Conservation (phyloP, 208 protist species). For the Borovskyia barvae region DNA sequence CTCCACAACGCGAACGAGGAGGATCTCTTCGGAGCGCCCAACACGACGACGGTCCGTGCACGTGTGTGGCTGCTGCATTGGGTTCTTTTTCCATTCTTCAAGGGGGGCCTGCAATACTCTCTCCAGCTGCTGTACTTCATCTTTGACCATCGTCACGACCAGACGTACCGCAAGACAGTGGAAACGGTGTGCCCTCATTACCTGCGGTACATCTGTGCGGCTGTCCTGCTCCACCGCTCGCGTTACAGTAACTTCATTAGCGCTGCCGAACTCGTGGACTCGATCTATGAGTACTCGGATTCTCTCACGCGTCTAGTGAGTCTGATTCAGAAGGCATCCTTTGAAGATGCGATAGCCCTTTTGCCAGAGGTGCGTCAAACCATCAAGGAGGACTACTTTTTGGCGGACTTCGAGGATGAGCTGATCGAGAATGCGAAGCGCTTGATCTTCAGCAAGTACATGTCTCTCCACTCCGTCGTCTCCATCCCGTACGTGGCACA, state of each 20-base stretch:
- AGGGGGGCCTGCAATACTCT: conserved; percentile 78
- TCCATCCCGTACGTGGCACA: conserved; percentile 85
- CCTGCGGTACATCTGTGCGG: conserved; percentile 89
- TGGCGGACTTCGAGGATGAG: conserved; percentile 64
- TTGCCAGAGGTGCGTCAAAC: conserved; percentile 66
- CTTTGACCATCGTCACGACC: conserved; percentile 72
- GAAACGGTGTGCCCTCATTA: conserved; percentile 90
- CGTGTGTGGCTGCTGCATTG: conserved; percentile 91
- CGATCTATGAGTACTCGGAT: conserved; percentile 88
- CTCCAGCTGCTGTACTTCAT: conserved; percentile 78
- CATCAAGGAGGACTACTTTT: conserved; percentile 82
- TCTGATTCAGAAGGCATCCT: conserved; percentile 67
- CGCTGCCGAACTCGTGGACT: conserved; percentile 57
- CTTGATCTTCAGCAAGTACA: conserved; percentile 88
- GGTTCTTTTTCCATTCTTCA: conserved; percentile 93
- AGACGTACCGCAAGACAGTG: conserved; percentile 76
- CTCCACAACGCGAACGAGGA: conserved; percentile 73
- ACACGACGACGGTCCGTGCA: conserved; percentile 60
- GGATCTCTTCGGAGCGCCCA: conserved; percentile 56
- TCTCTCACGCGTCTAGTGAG: conserved; percentile 76
- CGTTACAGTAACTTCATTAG: conserved; percentile 67
- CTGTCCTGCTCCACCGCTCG: conserved; percentile 77
- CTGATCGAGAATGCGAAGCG: conserved; percentile 73
- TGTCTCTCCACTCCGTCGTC: conserved; percentile 81
- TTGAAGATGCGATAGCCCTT: conserved; percentile 77